phyloP scores from a whole-genome alignment of 805 yeast genomes.

The Isabelozyma pseudorhagii region DNA sequence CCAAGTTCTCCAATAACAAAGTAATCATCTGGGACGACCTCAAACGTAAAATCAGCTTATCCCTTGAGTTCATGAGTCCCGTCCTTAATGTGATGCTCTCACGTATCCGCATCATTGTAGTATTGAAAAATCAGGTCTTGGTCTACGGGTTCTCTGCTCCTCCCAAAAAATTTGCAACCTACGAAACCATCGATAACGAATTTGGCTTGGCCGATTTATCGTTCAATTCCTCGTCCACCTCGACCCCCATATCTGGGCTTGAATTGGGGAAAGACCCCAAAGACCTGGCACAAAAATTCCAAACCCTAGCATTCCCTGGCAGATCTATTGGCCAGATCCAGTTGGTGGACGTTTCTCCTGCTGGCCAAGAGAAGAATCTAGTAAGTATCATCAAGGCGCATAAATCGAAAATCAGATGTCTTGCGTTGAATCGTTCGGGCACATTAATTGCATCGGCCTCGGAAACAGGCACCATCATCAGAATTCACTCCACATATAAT shows the following conservation, averaged over 20 bases:
- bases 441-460: constrained; percentile 77
- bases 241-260: constrained; percentile 1
- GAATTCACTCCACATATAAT: constrained; percentile 66
- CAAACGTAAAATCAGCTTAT: constrained; percentile 67
- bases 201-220: constrained; percentile 61
- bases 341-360: constrained; percentile 68
- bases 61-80: constrained; percentile 72
- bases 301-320: constrained; percentile 75
- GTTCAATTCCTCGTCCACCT: constrained; percentile 14
- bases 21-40: constrained; percentile 91
- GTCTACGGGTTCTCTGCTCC: constrained; percentile 81
- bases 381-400: constrained; percentile 78
- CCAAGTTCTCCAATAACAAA: constrained; percentile 74
- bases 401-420: constrained; percentile 57
- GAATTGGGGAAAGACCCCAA: constrained; percentile 5
- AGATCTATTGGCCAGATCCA: constrained; percentile 75
- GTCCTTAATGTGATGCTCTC: constrained; percentile 73
- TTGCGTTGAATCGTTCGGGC: constrained; percentile 63
- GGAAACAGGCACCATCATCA: constrained; percentile 74
- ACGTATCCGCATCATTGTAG: constrained; percentile 71
- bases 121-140: constrained; percentile 61
- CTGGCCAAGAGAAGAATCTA: constrained; percentile 58
- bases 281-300: constrained; percentile 23
- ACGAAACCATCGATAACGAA: constrained; percentile 65
- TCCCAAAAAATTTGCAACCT: constrained; percentile 61